phyloP scores from a whole-genome alignment of 2,329 filamentous ascomycete species.

The Ceratocystis variospora region DNA sequence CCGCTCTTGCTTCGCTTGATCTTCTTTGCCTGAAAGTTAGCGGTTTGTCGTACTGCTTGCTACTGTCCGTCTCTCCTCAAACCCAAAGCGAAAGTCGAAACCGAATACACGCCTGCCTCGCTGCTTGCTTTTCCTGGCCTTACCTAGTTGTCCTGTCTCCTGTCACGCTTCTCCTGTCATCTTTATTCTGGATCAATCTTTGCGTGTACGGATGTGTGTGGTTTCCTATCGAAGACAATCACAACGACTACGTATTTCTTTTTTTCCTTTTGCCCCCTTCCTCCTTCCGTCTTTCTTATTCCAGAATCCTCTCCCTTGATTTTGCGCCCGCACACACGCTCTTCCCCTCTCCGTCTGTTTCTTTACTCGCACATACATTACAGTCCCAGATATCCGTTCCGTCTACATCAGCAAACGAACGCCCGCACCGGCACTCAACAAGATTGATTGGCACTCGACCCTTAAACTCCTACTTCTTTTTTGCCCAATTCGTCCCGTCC shows the following conservation, averaged over 20 bases:
- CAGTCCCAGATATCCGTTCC: background rate
- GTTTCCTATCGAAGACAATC: conserved; percentile 15
- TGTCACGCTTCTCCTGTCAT: background rate
- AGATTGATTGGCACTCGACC: background rate
- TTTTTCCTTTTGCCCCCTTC: background rate
- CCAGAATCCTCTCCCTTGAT: conserved; percentile 13
- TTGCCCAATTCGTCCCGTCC: no score
- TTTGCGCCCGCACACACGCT: conserved; percentile 30
- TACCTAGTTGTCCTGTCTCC: background rate
- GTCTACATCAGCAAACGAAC: background rate
- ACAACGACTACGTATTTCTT: conserved; percentile 11
- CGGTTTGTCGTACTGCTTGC: background rate
- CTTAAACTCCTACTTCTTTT: background rate
- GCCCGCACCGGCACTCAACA: background rate
- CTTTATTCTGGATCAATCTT: background rate
- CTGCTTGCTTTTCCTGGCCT: background rate
- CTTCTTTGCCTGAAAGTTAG: background rate
- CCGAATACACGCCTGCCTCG: no score
- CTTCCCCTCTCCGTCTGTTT: background rate
- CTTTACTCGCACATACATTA: background rate
- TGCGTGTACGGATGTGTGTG: background rate
- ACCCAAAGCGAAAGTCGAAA: no score
- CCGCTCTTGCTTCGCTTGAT: conserved; percentile 11
- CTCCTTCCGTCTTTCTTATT: conserved; percentile 22
- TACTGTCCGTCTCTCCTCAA: no score